These are phyloP conservation scores for Yueomyces sp. DNA, from an alignment of 805 yeast genomes.

Conservation along the genomic window DNA sequence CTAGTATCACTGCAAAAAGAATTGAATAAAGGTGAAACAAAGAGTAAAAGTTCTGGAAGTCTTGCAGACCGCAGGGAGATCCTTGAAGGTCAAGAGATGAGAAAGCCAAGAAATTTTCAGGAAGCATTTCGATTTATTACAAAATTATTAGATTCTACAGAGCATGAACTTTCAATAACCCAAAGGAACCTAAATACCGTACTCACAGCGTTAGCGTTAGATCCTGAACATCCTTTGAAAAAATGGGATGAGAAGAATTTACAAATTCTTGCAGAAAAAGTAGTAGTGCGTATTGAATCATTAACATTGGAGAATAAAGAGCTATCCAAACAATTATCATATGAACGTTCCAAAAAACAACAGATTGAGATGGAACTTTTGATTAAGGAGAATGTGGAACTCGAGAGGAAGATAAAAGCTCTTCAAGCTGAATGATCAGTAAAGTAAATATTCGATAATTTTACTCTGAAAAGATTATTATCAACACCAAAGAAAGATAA, in stretches of 20 bases:
- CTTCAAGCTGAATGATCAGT: neutral
- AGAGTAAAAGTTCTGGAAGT: no score
- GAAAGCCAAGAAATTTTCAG: conserved; percentile 29
- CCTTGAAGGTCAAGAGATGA: neutral
- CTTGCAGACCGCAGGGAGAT: no score
- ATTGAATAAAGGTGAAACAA: neutral
- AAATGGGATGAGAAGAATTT: conserved; percentile 53
- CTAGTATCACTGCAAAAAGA: neutral
- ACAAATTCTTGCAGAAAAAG: conserved; percentile 60
- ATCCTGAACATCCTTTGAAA: conserved; percentile 34
- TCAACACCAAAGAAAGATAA: no score
- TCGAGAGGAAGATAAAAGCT: conserved; percentile 17
- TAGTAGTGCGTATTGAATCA: conserved; percentile 44
- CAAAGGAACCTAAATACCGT: conserved; percentile 51
- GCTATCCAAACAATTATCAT: conserved; percentile 55
- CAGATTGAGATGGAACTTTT: conserved; percentile 54
- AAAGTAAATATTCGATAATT: no score
- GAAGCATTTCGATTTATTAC: conserved; percentile 37
- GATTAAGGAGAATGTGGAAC: conserved; percentile 35
- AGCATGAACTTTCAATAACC: conserved; percentile 44
- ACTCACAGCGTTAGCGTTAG: conserved; percentile 38
- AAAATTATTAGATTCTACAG: conserved; percentile 31
- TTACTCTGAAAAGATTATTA: no score
- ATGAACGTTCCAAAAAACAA: conserved; percentile 58
- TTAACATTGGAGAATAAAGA: conserved; percentile 58